Percentiles rank a stretch among this genome's conserved stretches.
Conservation (phyloP, 345 rosid species). For the Linum trigynum region DNA sequence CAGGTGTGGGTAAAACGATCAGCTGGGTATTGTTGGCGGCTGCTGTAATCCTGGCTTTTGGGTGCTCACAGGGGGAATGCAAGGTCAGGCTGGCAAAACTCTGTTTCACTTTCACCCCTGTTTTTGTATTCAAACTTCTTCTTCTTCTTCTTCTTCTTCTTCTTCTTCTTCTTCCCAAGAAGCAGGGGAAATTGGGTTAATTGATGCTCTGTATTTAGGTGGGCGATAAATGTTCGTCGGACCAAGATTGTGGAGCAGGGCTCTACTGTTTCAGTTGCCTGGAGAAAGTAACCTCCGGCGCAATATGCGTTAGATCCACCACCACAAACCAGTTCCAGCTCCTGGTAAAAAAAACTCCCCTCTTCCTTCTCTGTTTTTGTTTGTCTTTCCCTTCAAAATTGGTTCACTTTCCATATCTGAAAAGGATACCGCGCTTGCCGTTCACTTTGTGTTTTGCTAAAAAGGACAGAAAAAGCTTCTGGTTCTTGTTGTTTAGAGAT, state of each 20-base stretch:
- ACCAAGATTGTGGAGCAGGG: conserved; percentile 57
- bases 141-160: background rate
- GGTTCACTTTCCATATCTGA: too few species aligned
- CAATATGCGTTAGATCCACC: conserved; percentile 47
- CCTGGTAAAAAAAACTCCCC: conserved; percentile 23
- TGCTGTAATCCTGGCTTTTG: too few species aligned
- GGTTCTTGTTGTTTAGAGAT: too few species aligned
- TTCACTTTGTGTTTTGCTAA: background rate
- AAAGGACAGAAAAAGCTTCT: too few species aligned
- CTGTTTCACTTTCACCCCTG: background rate
- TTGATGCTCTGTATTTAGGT: conserved; percentile 19
- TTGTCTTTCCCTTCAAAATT: background rate
- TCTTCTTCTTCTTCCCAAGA: background rate
- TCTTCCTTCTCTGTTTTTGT: background rate
- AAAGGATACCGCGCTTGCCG: background rate
- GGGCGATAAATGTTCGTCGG: conserved; percentile 41
- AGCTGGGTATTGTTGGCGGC: too few species aligned
- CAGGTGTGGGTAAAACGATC: too few species aligned
- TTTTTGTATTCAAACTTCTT: background rate
- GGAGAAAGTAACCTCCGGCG: conserved; percentile 33
- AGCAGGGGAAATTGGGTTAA: too few species aligned
- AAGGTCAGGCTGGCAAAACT: conserved; percentile 20
- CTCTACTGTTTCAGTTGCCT: conserved; percentile 49
- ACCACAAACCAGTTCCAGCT: conserved; percentile 51
- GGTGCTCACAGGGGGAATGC: conserved; percentile 43